Evolutionary conservation across 495 filamentous ascomycete genomes (phyloP).

Genomic region (Apodospora peruviana): DNA sequence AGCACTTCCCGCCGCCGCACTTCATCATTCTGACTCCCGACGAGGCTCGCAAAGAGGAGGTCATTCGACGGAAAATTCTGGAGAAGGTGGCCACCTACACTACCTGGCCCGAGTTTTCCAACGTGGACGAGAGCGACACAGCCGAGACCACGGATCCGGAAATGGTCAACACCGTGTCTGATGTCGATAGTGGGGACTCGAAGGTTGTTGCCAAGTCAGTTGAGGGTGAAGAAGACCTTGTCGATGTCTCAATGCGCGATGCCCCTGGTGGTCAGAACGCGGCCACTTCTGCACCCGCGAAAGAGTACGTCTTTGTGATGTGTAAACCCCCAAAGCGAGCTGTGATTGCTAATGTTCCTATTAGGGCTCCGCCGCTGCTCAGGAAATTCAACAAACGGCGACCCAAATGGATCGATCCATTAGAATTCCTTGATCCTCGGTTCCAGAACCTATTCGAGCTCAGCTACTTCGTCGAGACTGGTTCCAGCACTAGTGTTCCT

Average conservation of each 20-base stretch:
- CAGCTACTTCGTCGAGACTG: slow-evolving; percentile 49
- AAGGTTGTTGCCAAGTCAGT: slow-evolving; percentile 71
- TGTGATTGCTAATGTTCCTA: not conserved
- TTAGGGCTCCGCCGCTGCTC: slow-evolving; percentile 20
- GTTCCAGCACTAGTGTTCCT: slow-evolving; percentile 45
- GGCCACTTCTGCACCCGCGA: not conserved
- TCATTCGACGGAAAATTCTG: slow-evolving; percentile 45
- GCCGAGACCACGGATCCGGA: slow-evolving; percentile 61
- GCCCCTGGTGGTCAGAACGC: slow-evolving; percentile 25
- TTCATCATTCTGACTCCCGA: slow-evolving; percentile 46
- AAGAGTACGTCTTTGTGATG: slow-evolving; percentile 16
- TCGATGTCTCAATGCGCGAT: slow-evolving; percentile 83
- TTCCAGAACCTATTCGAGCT: slow-evolving; percentile 69
- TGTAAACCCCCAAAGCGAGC: not conserved
- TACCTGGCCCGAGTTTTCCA: slow-evolving; percentile 35
- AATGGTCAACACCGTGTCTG: slow-evolving; percentile 65
- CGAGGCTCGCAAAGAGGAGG: slow-evolving; percentile 44
- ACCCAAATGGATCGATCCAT: slow-evolving; percentile 42
- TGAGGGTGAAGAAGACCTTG: slow-evolving; percentile 83
- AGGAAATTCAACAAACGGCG: slow-evolving; percentile 27
- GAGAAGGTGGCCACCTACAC: slow-evolving; percentile 44
- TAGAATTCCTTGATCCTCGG: slow-evolving; percentile 39
- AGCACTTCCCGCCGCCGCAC: slow-evolving; percentile 33
- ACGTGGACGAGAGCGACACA: slow-evolving; percentile 39
- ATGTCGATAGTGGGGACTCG: slow-evolving; percentile 63